These are phyloP conservation scores for Vigna nakashimae DNA, from an alignment of 306 rosid genomes.

Conservation along the genomic window DNA sequence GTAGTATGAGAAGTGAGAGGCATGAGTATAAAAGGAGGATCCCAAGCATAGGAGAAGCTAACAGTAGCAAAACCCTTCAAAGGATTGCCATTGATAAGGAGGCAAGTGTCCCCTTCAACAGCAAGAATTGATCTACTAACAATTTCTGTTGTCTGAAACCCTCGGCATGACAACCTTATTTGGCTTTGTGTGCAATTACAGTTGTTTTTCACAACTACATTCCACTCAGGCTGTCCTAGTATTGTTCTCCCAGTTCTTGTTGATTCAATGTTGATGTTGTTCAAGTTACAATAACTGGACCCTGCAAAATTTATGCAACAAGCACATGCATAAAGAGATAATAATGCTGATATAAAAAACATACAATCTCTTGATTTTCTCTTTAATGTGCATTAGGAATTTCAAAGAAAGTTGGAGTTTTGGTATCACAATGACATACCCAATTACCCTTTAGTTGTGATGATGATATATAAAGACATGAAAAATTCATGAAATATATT, in stretches of 20 bases:
- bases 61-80: constrained; percentile 17
- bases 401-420: too few species aligned
- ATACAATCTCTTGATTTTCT: too few species aligned
- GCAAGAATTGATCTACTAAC: constrained; percentile 44
- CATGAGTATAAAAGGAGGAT: constrained; percentile 54
- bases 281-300: constrained; percentile 42
- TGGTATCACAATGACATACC: too few species aligned
- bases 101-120: constrained; percentile 45
- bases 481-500: background rate
- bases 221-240: constrained; percentile 58
- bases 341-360: background rate
- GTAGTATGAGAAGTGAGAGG: constrained; percentile 37
- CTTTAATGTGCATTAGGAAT: too few species aligned
- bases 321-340: background rate
- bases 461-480: too few species aligned
- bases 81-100: constrained; percentile 48
- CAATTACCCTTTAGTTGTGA: too few species aligned
- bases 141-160: constrained; percentile 46
- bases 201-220: constrained; percentile 59
- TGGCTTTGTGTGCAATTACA: constrained; percentile 51
- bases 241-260: constrained; percentile 52
- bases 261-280: constrained; percentile 55
- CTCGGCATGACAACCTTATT: constrained; percentile 47
- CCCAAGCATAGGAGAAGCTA: constrained; percentile 62
- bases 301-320: constrained; percentile 44